Base-by-base conservation (phyloP, 305 asterid genomes). In the Caryopteris hybrid region DNA sequence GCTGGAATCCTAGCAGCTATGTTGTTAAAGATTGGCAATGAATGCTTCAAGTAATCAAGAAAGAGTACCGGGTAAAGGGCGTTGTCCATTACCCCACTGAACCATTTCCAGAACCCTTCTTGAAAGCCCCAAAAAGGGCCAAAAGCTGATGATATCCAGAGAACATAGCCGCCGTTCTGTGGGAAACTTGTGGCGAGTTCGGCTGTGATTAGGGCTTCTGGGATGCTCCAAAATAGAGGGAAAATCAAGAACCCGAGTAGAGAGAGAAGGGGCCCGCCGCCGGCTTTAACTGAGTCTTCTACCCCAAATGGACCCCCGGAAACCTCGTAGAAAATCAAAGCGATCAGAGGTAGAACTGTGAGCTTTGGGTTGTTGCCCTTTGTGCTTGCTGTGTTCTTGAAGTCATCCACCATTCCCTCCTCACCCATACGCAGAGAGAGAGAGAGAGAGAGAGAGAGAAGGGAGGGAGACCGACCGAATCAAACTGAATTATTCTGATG, bases 231-330 rank as follows among this genome's bases (percentile, higher is more conserved):
- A 36, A 88, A 82, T 0, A 86, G 52, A 31, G 96, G 96, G 79
- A 91, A 88, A 51, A 91, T 73, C 51, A 91, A 48, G 88, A 91
- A 91, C 3, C 91, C 96, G 2, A 91, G 87, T 29, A 91, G 57
- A 23, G 96, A 76, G 10, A 88, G 73, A 23, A 90, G 81, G 16
- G 96, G 92, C 8, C 97, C 96, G 11, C 90, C 89, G 31, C 95
- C 95, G 16, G 92, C 69, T 75, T 70, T 82, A 25, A 88, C 95
- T 0, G 97, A 91, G 58, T 88, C 97, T 66, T 91, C 97, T 0
- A 91, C 89, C 18, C 97, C 97, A 31, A 90, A 90, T 1, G 97
- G 97, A 29, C 97, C 97, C 5, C 91, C 97, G 5, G 96, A 91
- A 60, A 91, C 96, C 70, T 91, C 96, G 81, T 91, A 88, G 87